phyloP scores from a whole-genome alignment of 306 rosid species.

The Sicyos baderoa region DNA sequence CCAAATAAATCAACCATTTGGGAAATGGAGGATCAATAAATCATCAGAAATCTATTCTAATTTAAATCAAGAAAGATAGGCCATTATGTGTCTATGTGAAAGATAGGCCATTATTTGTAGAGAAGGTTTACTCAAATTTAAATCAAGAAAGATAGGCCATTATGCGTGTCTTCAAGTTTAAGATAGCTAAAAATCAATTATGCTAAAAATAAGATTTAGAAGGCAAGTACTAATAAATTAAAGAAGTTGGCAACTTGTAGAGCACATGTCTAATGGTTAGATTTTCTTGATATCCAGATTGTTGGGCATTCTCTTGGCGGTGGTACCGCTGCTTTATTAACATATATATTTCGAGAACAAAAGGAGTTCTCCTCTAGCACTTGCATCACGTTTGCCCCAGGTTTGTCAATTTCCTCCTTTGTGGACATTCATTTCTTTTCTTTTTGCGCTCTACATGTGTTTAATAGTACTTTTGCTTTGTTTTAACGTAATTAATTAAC shows the following conservation, averaged over 20 bases:
- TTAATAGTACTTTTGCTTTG: neutral
- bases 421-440: neutral
- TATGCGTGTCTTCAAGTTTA: neutral
- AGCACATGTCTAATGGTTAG: conserved; percentile 7
- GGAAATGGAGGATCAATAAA: neutral
- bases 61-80: neutral
- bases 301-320: conserved; percentile 98
- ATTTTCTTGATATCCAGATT: conserved; percentile 39
- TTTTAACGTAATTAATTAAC: neutral
- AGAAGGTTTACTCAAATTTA: neutral
- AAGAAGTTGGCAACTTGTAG: neutral
- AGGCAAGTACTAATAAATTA: neutral
- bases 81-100: neutral
- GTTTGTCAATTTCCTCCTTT: conserved; percentile 28
- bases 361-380: conserved; percentile 63
- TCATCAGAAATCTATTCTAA: neutral
- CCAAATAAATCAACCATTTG: neutral
- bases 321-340: conserved; percentile 89
- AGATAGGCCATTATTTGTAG: too few relatives aligned
- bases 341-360: conserved; percentile 84
- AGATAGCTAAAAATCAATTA: neutral
- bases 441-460: neutral
- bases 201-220: neutral
- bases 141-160: neutral
- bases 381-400: conserved; percentile 92